Base-by-base conservation (phyloP, 2,329 filamentous ascomycete species). In the Zarea fungicola region DNA sequence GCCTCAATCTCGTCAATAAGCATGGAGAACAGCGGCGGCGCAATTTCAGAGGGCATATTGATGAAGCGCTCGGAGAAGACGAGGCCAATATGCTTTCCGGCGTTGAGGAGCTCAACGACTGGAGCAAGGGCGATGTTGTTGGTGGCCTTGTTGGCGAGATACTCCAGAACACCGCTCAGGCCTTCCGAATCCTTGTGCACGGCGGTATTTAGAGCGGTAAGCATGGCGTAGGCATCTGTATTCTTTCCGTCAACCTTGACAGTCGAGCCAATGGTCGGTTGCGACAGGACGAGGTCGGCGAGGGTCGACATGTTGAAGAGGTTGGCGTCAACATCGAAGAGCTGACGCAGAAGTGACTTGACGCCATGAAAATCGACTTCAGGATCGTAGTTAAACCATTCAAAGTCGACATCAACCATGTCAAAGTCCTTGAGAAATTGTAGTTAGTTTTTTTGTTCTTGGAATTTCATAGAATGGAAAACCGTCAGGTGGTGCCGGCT, bases 171-270 rank as follows among this genome's bases (percentile, higher is more conserved):
- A 52, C 84, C 77, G 55, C 83, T 78, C 53, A 96, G 77, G 21
- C 84, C 80, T 57, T 83, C 78, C 63, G 87, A 88, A 48, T 87
- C 80, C 68, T 83, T 78, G 68, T 95, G 90, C 62, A 88, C 83
- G 48, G 83, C 76, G 41, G 93, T 71, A 64, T 96, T 96, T 51
- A 99, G 71, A 7, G 89, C 86, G 0, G 91, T 96, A 54, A 97
- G 74, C 67, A 99, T 88, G 10, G 92, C 91, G 68, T 93, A 97
- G 2, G 93, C 86, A 62, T 97, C 93, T 39, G 83, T 88, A 60
- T 91, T 89, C 62, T 93, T 90, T 60, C 91, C 90, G 59, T 97
- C 92, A n/a, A 93, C 88, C 70, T 99, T 99, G 58, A 97, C 89
- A 0, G 92, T 96, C 10, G 90, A 96, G 48, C 93, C 93, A 39